Evolutionary conservation across 2,329 filamentous ascomycete species (phyloP).

Genomic region (Pyrenochaeta sp.): DNA sequence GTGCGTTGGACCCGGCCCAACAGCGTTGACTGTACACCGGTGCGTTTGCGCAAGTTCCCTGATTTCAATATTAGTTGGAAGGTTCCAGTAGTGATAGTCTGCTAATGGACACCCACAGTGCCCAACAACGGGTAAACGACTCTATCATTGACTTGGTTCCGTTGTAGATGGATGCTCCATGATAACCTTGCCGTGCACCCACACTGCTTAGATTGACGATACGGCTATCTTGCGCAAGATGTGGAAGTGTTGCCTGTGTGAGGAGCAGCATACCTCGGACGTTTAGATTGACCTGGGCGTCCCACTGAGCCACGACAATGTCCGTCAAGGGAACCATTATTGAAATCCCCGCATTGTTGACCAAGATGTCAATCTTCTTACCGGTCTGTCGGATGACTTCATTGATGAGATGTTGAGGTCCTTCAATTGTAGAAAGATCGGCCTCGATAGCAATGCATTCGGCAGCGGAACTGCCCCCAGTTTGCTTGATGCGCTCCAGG

Average conservation of each 20-base stretch:
- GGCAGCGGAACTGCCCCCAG: conserved; percentile 38
- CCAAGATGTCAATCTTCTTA: conserved; percentile 48
- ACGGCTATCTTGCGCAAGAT: conserved; percentile 48
- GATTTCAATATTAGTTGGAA: too few species aligned
- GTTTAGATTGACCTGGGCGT: conserved; percentile 53
- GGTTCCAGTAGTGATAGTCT: too few species aligned
- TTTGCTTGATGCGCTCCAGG: too few species aligned
- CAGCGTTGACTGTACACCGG: conserved; percentile 56
- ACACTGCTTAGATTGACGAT: conserved; percentile 56
- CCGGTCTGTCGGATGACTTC: conserved; percentile 4
- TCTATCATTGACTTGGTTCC: conserved; percentile 61
- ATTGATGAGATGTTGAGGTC: conserved; percentile 7
- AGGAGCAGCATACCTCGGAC: conserved; percentile 52
- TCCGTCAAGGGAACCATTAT: conserved; percentile 44
- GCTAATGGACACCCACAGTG: too few species aligned
- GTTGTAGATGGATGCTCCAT: conserved; percentile 57
- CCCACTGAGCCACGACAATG: conserved; percentile 51
- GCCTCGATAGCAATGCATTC: conserved; percentile 50
- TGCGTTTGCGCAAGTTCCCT: conserved; percentile 48
- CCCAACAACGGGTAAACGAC: conserved; percentile 50
- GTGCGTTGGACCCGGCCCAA: conserved; percentile 54
- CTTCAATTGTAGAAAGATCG: conserved; percentile 40
- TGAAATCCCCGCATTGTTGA: conserved; percentile 46
- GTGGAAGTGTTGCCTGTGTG: conserved; percentile 49
- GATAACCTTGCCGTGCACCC: conserved; percentile 44